Percentiles rank a stretch among this genome's conserved stretches.
These are phyloP conservation scores for Jackrogersella minutella DNA, from an alignment of 495 filamentous ascomycete genomes.

Conservation along the genomic window DNA sequence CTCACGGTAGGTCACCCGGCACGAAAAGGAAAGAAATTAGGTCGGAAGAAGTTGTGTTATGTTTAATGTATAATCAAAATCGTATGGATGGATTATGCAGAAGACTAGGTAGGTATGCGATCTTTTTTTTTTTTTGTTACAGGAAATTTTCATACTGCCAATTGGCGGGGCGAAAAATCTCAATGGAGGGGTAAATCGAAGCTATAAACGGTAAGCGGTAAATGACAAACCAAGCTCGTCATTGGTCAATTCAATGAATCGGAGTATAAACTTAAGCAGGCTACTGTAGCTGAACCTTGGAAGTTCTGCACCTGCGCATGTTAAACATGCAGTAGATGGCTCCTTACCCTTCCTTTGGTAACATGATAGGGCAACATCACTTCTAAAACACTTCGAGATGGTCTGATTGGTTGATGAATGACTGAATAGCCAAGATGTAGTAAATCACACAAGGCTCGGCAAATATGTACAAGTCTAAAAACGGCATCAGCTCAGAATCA, in stretches of 20 bases:
- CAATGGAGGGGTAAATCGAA: slow-evolving; percentile 26
- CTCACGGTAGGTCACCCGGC: slow-evolving; percentile 9
- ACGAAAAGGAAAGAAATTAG: slow-evolving; percentile 18
- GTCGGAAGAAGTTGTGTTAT: slow-evolving; percentile 4
- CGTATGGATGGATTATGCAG: slow-evolving; percentile 17
- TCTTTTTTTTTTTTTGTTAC: slow-evolving; percentile 3
- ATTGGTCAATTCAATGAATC: slow-evolving; percentile 28
- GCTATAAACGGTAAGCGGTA: slow-evolving; percentile 23
- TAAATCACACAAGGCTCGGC: too few species aligned
- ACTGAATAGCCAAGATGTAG: too few species aligned
- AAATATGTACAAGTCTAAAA: too few species aligned
- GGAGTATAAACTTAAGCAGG: too few species aligned
- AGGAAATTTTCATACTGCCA: slow-evolving; percentile 24
- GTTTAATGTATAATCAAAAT: slow-evolving; percentile 11
- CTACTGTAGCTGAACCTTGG: too few species aligned
- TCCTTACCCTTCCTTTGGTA: too few species aligned
- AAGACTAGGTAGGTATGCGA: neutral
- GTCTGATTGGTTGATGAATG: too few species aligned
- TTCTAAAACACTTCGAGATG: too few species aligned
- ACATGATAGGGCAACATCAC: too few species aligned
- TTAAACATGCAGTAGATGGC: too few species aligned
- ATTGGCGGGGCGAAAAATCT: slow-evolving; percentile 31
- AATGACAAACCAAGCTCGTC: neutral
- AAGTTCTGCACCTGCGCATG: too few species aligned
- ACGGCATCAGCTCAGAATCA: too few species aligned